Evolutionary conservation across 169 alveolate species (phyloP), one percentile per base, ranked within the genome.

Genomic region (Eimeria falciformis): DNA sequence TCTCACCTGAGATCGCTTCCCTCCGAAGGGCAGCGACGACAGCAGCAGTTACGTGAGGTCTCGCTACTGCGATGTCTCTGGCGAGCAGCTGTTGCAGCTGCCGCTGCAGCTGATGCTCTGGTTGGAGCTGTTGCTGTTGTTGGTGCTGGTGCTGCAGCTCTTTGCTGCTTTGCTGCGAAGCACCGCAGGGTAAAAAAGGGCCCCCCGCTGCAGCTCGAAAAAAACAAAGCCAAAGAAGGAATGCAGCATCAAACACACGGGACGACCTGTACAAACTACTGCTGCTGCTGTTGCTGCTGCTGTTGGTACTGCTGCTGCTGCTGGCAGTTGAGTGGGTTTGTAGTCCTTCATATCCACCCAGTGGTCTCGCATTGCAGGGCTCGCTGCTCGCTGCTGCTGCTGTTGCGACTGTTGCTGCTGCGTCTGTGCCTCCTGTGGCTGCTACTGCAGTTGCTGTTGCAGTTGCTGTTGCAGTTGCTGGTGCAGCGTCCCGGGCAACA

Each of bases 371-470:
- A 50, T 50, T 50, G 58, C 58, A 50, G 21, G 21, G 58, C 14
- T 50, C 71, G 71, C 7, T 21, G 71, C 71, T 58, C 33, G 11
- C 7, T 58, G 71, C 71, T 14, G 18, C 71, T 58, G 33, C 71
- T 58, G 71, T 5, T 9, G 71, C 71, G n/a, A n/a, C n/a, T 58
- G 71, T n/a, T n/a, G 33, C 62, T 50, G 62, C 7, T 50, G 62
- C 62, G 62, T 50, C 14, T 50, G 62, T 50, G 62, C n/a, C 71
- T 58, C 29, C 71, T 58, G 71, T 14, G 11, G 71, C 71, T 58
- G 71, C 71, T n/a, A 9, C 71, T 58, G 71, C 18, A 11, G 71
- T 27, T 7, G 29, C 25, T n/a, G 7, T 27, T 11, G 71, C 9
- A 7, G 25, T 7, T 58, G 33, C 71, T 58, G 71, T 5, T 9